These are phyloP conservation scores for Phytophthora syringae DNA, from an alignment of 352 stramenopile species.

Conservation along the genomic window DNA sequence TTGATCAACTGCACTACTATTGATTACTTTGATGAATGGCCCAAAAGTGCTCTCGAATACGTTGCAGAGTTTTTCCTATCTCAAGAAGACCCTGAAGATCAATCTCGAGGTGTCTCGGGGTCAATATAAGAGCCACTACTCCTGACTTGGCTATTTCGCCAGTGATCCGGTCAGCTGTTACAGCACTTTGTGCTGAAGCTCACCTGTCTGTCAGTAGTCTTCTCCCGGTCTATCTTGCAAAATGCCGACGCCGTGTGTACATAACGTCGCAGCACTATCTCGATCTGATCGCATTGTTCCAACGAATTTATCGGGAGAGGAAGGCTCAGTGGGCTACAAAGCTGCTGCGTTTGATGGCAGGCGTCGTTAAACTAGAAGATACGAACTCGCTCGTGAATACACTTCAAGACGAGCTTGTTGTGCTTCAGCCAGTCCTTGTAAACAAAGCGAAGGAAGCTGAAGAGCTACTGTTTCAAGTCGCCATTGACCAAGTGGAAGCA, in stretches of 20 bases:
- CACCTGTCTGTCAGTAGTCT: slow-evolving; percentile 45
- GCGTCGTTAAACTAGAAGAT: slow-evolving; percentile 77
- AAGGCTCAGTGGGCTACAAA: slow-evolving; percentile 47
- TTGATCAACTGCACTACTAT: slow-evolving; percentile 95
- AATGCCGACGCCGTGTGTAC: slow-evolving; percentile 52
- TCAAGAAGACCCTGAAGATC: slow-evolving; percentile 12
- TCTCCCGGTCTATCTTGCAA: slow-evolving; percentile 41
- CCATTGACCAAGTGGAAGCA: slow-evolving; percentile 67
- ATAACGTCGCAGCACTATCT: slow-evolving; percentile 90
- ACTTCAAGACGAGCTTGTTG: slow-evolving; percentile 82
- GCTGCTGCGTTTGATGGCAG: slow-evolving; percentile 59
- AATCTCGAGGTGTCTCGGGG: not conserved
- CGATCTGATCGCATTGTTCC: slow-evolving; percentile 89
- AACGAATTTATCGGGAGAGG: slow-evolving; percentile 75
- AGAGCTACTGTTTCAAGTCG: slow-evolving; percentile 62
- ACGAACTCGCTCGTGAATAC: slow-evolving; percentile 70
- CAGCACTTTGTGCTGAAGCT: slow-evolving; percentile 56
- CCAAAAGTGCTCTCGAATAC: slow-evolving; percentile 82
- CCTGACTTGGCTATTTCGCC: slow-evolving; percentile 12
- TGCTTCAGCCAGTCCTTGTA: slow-evolving; percentile 76
- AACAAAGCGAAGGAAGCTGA: slow-evolving; percentile 73
- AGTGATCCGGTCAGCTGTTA: slow-evolving; percentile 39
- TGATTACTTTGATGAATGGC: slow-evolving; percentile 95
- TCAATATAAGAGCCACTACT: slow-evolving; percentile 1
- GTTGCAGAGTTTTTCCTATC: slow-evolving; percentile 73